phyloP scores from a whole-genome alignment of 495 filamentous ascomycete genomes.

The Penicillium diatomitis region DNA sequence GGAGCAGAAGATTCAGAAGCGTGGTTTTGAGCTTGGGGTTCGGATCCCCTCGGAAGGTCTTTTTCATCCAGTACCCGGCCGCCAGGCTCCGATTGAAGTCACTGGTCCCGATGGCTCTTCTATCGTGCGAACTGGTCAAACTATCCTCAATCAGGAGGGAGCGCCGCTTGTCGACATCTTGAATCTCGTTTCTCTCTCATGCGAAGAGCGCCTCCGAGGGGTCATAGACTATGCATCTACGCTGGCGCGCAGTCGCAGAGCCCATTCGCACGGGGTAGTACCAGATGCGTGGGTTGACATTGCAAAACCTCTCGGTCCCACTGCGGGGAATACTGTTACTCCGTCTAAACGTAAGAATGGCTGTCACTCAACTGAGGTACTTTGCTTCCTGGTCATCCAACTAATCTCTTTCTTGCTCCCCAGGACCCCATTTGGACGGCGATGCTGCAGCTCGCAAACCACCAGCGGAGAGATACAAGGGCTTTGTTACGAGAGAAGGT shows the following conservation, averaged over 20 bases:
- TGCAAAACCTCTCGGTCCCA: slow-evolving; percentile 36
- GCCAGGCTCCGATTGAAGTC: slow-evolving; percentile 44
- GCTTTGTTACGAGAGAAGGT: slow-evolving; percentile 25
- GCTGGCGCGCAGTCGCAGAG: slow-evolving; percentile 54
- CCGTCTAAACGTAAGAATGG: slow-evolving; percentile 53
- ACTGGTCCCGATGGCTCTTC: slow-evolving; percentile 45
- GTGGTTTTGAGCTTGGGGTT: slow-evolving; percentile 46
- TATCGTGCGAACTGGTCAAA: slow-evolving; percentile 47
- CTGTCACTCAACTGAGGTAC: neutral
- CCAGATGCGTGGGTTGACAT: slow-evolving; percentile 62
- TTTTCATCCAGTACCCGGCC: slow-evolving; percentile 42
- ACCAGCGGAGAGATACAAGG: slow-evolving; percentile 26
- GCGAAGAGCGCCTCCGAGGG: slow-evolving; percentile 59
- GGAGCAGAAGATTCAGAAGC: slow-evolving; percentile 37
- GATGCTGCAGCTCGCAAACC: slow-evolving; percentile 14
- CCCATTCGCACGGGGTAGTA: slow-evolving; percentile 61
- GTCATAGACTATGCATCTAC: slow-evolving; percentile 62
- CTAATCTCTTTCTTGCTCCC: slow-evolving; percentile 2
- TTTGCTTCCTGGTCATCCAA: neutral
- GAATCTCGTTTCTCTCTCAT: slow-evolving; percentile 63
- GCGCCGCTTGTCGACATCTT: slow-evolving; percentile 64
- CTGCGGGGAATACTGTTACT: slow-evolving; percentile 31
- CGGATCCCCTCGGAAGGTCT: slow-evolving; percentile 56
- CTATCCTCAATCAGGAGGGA: slow-evolving; percentile 56
- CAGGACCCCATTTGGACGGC: slow-evolving; percentile 26